Evolutionary conservation across 129 eudicot species (phyloP).

Genomic region (Erigeron canadensis): DNA sequence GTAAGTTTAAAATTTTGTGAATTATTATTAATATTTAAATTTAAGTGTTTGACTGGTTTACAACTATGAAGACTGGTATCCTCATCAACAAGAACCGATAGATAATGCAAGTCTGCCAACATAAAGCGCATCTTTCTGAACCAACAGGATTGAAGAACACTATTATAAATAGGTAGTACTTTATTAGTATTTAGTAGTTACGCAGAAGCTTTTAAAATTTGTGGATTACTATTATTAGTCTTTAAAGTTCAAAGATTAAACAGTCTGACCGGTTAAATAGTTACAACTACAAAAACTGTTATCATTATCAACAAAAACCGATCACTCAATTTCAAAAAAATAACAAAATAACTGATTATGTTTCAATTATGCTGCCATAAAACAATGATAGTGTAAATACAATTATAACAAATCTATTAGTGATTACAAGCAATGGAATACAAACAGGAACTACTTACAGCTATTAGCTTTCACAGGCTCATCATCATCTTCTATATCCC

Average conservation of each 20-base stretch:
- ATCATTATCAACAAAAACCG: too few relatives aligned
- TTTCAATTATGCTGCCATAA: too few relatives aligned
- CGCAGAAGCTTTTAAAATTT: too few relatives aligned
- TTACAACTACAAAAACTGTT: too few relatives aligned
- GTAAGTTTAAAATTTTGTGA: constrained; percentile 27
- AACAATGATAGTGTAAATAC: background rate
- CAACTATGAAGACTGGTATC: background rate
- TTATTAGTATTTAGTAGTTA: too few relatives aligned
- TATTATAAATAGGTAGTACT: too few relatives aligned
- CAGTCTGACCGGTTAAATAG: too few relatives aligned
- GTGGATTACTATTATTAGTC: too few relatives aligned
- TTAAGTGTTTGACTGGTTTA: background rate
- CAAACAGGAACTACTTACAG: constrained; percentile 14
- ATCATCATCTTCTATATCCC: constrained; percentile 94
- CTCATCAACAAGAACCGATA: constrained; percentile 22
- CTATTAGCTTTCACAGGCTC: constrained; percentile 40
- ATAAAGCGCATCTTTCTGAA: background rate
- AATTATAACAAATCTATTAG: constrained; percentile 8
- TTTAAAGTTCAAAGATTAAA: too few relatives aligned
- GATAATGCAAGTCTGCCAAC: background rate
- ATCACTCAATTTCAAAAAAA: too few relatives aligned
- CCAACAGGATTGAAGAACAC: background rate
- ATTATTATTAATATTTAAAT: constrained; percentile 7
- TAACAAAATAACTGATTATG: too few relatives aligned
- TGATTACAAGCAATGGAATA: constrained; percentile 13